Base-by-base conservation (phyloP, 1,284 basidiomycete species). In the Lentinus polychrous region DNA sequence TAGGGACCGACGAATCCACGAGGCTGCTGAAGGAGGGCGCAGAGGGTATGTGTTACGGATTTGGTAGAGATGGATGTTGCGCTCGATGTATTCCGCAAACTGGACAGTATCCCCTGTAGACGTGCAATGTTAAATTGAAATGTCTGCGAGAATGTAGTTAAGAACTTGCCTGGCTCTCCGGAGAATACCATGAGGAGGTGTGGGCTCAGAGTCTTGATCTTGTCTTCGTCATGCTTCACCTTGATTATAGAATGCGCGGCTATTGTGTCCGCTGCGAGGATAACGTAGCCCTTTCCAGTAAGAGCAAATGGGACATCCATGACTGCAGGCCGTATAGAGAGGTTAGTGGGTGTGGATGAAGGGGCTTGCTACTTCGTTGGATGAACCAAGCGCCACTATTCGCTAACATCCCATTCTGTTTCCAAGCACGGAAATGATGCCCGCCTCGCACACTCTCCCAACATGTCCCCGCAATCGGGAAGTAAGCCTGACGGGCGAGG, bases 221-320 rank as follows among this genome's bases (percentile, higher is more conserved):
- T 98, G 78, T 99, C 95, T 72, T 94, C 90, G 70, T 97, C 92
- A 27, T 79, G 69, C 75, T 99, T 97, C 92, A 98, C 96, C 71
- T 94, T 95, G 62, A 98, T 85, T 67, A 99, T 94, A 18, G 91
- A 95, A 51, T 90, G 80, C 4, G 83, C 86, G 6, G 93, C 84
- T 27, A 85, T 92, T 20, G 86, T 94, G 69, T 99, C 95, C 22
- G 93, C 86, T 2, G 94, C 94, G 57, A 97, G 72, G 52, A 97
- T 78, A 49, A 91, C 86, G 69, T 91, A 97, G 62, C 86, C 94
- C 63, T 94, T 94, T 48, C 94, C 93, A 49, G 78, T 83, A 43
- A 89, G 57, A 22, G 82, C 84, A 59, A 90, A 88, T 23, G 85
- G 87, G 41, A 77, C 81, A 60, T 90, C 86, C 86, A 90, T 90